Percentiles rank a stretch among this genome's conserved stretches.
Evolutionary conservation across 306 rosid species (phyloP).

Genomic region (Alnus rubra): DNA sequence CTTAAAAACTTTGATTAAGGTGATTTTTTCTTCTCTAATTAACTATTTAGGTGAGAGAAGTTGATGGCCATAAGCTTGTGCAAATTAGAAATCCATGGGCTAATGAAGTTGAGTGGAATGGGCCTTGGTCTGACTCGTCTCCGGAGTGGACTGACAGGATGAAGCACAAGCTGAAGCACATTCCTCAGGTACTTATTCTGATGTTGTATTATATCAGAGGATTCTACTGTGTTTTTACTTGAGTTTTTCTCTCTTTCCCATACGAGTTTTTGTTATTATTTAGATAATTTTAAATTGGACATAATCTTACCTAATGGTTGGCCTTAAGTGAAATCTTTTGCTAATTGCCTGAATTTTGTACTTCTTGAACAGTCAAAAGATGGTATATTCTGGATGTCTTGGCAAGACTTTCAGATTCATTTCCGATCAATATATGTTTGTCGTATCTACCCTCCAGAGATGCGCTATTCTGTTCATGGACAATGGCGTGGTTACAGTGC

Average conservation of each 20-base stretch:
- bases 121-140: constrained; percentile 96
- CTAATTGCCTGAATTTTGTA: constrained; percentile 9
- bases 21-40: not conserved
- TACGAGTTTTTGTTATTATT: not conserved
- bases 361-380: constrained; percentile 71
- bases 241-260: constrained; percentile 5
- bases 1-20: not conserved
- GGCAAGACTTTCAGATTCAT: constrained; percentile 99
- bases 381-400: constrained; percentile 99
- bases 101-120: constrained; percentile 99
- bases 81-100: constrained; percentile 99
- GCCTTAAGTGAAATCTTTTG: constrained; percentile 9
- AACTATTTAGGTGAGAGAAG: constrained; percentile 71
- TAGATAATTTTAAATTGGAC: not conserved
- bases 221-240: constrained; percentile 12
- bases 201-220: not conserved
- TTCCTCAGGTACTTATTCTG: constrained; percentile 67
- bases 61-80: constrained; percentile 97
- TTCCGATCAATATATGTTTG: constrained; percentile 97
- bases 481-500: constrained; percentile 99
- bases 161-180: constrained; percentile 93
- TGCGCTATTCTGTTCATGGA: constrained; percentile 94
- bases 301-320: not conserved
- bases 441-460: constrained; percentile 90
- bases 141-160: constrained; percentile 96